Evolutionary conservation across 768 basidiomycete genomes (phyloP).

Genomic region (Lactarius vividus): DNA sequence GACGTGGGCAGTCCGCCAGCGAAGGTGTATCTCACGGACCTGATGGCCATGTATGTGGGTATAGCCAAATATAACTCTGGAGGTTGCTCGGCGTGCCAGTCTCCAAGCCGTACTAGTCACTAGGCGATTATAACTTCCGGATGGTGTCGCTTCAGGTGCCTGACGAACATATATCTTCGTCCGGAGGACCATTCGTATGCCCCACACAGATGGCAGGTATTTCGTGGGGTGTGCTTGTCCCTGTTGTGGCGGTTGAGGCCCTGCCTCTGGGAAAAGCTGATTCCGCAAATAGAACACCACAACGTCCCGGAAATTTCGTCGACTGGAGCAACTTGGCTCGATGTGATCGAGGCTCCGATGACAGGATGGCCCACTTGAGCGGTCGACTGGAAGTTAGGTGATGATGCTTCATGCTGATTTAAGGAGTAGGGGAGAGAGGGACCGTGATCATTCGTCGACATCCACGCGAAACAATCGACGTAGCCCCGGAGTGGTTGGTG

Average conservation of each 20-base stretch:
- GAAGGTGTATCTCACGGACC: too few relatives aligned
- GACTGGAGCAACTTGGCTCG: background rate
- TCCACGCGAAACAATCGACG: background rate
- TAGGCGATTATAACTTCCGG: background rate
- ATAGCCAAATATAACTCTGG: too few relatives aligned
- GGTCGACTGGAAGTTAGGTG: background rate
- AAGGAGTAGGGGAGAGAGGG: background rate
- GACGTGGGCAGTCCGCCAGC: too few relatives aligned
- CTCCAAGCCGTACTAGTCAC: too few relatives aligned
- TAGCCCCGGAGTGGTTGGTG: too few relatives aligned
- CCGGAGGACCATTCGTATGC: background rate
- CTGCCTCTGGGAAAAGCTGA: background rate
- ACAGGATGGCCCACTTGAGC: background rate
- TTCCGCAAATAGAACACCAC: background rate
- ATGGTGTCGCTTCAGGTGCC: background rate
- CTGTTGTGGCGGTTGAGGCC: background rate
- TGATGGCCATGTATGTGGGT: too few relatives aligned
- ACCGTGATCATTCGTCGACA: background rate
- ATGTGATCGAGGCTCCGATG: too few relatives aligned
- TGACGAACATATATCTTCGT: background rate
- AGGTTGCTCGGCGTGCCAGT: too few relatives aligned
- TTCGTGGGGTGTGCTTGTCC: background rate
- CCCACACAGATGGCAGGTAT: background rate
- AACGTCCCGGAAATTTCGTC: background rate
- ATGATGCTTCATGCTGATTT: background rate